phyloP scores from a whole-genome alignment of 1,284 basidiomycete species.

The Leccinum pachyderme region DNA sequence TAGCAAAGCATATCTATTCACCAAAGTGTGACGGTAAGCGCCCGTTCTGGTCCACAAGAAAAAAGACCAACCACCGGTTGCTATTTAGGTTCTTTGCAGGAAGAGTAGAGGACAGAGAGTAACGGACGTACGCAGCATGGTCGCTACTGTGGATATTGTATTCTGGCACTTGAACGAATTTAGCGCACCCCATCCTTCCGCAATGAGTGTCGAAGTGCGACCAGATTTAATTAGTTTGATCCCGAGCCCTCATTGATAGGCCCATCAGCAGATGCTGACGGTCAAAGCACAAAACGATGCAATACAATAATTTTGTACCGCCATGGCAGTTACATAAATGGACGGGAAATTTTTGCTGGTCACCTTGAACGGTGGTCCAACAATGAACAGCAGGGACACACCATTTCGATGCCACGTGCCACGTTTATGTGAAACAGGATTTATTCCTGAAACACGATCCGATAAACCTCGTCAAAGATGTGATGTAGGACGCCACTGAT shows the following conservation, averaged over 20 bases:
- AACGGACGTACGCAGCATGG: background rate
- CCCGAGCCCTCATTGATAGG: background rate
- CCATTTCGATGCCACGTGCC: background rate
- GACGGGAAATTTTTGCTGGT: background rate
- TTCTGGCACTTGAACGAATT: background rate
- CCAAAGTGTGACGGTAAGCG: conserved; percentile 9
- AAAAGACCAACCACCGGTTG: background rate
- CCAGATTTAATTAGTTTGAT: background rate
- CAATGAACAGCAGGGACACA: background rate
- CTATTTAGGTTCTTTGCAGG: background rate
- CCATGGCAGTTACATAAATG: too few relatives aligned
- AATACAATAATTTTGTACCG: background rate
- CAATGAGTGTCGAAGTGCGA: background rate
- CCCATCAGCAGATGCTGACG: background rate
- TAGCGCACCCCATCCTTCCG: background rate
- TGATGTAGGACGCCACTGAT: background rate
- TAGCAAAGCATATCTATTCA: conserved; percentile 8
- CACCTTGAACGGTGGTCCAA: background rate
- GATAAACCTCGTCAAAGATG: background rate
- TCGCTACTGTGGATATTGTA: too few relatives aligned
- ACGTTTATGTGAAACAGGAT: background rate
- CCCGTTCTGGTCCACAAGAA: background rate
- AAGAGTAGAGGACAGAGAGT: background rate
- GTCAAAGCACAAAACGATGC: background rate
- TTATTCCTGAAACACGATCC: background rate